phyloP scores from a whole-genome alignment of 2,329 filamentous ascomycete genomes.

The Diaporthe amygdali region DNA sequence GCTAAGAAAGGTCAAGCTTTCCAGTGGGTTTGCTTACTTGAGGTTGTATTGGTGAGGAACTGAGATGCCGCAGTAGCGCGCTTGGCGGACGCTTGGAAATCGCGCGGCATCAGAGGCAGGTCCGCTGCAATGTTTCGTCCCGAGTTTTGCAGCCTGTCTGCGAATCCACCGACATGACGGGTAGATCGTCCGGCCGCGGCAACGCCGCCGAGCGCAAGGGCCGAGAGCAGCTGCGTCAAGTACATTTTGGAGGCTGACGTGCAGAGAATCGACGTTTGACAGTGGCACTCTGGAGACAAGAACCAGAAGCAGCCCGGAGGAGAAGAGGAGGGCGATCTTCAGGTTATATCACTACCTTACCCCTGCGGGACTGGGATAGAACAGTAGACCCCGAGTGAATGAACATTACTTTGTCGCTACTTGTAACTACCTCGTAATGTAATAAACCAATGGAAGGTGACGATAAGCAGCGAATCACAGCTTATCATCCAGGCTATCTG shows the following conservation, averaged over 20 bases:
- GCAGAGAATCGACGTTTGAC: not conserved
- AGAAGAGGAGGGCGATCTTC: not conserved
- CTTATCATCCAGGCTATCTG: not conserved
- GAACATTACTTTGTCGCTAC: not conserved
- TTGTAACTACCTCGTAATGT: not conserved
- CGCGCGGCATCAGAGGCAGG: not conserved
- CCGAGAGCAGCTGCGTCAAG: conserved; percentile 13
- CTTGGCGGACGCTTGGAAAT: conserved; percentile 18
- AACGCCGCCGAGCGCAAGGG: conserved; percentile 15
- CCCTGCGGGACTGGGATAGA: not conserved
- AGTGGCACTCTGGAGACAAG: not conserved
- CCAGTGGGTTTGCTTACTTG: conserved; percentile 14
- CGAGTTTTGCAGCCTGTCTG: conserved; percentile 13
- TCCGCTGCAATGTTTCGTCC: not conserved
- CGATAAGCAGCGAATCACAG: not conserved
- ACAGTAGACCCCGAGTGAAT: not conserved
- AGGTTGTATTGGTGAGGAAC: conserved; percentile 25
- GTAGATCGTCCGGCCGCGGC: conserved; percentile 19
- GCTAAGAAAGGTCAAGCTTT: not conserved
- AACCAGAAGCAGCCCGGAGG: not conserved
- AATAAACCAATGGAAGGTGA: not conserved
- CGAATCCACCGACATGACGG: conserved; percentile 23
- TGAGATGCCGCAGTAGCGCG: conserved; percentile 15
- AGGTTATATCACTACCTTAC: not conserved
- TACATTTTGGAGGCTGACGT: conserved; percentile 12